Evolutionary conservation across 1,284 basidiomycete genomes (phyloP).

Genomic region (Tylopilus orsonianus): DNA sequence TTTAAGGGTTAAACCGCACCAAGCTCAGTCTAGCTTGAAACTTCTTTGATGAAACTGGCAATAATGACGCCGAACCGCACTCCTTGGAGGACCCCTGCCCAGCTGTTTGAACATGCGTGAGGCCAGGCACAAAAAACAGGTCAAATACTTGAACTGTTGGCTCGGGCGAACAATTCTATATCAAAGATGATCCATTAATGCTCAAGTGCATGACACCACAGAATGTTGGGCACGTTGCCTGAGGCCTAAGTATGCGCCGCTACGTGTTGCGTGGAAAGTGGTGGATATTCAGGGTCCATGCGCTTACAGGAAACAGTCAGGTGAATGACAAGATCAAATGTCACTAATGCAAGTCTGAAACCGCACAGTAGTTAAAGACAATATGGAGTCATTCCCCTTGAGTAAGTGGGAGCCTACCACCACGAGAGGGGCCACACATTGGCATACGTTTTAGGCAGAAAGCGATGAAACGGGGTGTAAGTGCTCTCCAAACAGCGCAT

Average conservation of each 20-base stretch:
- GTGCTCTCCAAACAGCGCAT: conserved; percentile 3
- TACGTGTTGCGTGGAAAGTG: neutral
- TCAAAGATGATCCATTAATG: neutral
- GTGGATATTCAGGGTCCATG: neutral
- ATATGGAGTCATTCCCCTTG: neutral
- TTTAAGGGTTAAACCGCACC: conserved; percentile 50
- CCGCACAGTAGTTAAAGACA: neutral
- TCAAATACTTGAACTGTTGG: neutral
- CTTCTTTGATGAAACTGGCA: conserved; percentile 49
- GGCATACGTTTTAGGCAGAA: neutral
- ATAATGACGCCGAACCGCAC: conserved; percentile 56
- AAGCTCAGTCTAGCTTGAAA: conserved; percentile 45
- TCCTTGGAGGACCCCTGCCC: conserved; percentile 56
- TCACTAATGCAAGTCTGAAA: neutral
- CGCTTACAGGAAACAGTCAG: neutral
- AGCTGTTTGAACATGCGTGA: conserved; percentile 19
- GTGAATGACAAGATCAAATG: conserved; percentile 1
- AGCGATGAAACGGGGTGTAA: neutral
- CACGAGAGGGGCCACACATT: neutral
- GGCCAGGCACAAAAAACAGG: neutral
- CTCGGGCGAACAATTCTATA: neutral
- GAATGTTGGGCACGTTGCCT: neutral
- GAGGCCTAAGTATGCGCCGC: neutral
- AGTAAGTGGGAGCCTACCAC: too few species aligned
- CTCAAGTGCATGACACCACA: neutral